phyloP scores from a whole-genome alignment of 1,284 basidiomycete species.

The Marasmius oreades region DNA sequence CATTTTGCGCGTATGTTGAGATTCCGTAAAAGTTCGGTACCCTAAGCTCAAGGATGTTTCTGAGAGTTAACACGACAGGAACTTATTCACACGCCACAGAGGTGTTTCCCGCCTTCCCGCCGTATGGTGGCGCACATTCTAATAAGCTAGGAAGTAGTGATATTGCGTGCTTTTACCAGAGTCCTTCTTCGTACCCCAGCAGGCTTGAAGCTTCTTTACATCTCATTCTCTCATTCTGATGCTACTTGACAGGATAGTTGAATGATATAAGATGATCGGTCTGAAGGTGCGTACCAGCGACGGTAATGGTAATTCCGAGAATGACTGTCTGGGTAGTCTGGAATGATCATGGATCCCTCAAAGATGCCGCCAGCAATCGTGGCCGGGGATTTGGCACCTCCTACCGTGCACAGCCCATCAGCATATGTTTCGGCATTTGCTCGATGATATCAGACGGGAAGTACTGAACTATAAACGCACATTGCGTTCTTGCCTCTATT shows the following conservation, averaged over 20 bases:
- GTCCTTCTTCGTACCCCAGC: no score
- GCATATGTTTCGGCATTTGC: constrained; percentile 36
- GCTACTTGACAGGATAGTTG: constrained; percentile 26
- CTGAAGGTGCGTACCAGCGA: constrained; percentile 42
- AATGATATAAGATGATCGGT: constrained; percentile 36
- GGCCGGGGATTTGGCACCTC: constrained; percentile 24
- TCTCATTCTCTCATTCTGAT: no score
- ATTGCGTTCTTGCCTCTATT: constrained; percentile 49
- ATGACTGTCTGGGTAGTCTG: no score
- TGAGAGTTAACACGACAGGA: background rate
- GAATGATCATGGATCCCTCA: no score
- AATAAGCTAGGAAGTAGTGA: no score
- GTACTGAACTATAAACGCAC: constrained; percentile 36
- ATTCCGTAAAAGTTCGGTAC: background rate
- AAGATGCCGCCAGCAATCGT: no score
- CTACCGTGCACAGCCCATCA: constrained; percentile 30
- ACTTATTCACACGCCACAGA: background rate
- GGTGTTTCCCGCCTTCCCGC: background rate
- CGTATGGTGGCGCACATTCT: no score
- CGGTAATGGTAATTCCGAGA: constrained; percentile 38
- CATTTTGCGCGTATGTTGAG: background rate
- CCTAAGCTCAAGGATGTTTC: background rate
- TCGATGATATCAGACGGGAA: constrained; percentile 37
- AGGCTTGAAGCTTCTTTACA: no score
- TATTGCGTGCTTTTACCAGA: no score